A percentile compares a stretch with the other conserved stretches of the same genome.
Evolutionary conservation across 129 eudicot species (phyloP).

Genomic region (Tagetes erecta): DNA sequence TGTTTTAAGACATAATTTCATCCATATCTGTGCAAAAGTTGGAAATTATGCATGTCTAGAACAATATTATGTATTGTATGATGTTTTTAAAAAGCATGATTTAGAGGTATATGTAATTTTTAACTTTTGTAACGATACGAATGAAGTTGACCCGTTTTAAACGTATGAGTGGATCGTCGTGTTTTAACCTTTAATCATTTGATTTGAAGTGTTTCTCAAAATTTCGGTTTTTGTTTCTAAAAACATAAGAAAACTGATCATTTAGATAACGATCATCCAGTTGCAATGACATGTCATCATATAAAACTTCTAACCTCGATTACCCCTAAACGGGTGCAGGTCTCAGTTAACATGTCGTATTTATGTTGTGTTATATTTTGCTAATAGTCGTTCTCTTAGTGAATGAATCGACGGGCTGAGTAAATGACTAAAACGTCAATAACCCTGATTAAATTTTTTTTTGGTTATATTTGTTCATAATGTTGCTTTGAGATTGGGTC

Average conservation of each 20-base stretch:
- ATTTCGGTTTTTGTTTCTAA: too few relatives aligned
- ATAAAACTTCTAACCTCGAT: neutral
- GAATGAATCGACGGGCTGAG: neutral
- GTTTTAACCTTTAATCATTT: constrained; percentile 18
- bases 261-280: neutral
- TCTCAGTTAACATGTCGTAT: neutral
- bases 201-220: too few relatives aligned
- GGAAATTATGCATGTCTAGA: neutral
- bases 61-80: neutral
- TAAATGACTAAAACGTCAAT: neutral
- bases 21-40: neutral
- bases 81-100: neutral
- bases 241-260: too few relatives aligned
- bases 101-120: neutral
- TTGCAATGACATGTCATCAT: neutral
- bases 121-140: neutral
- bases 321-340: neutral
- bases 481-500: constrained; percentile 21
- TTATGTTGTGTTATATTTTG: neutral
- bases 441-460: neutral
- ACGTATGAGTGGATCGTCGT: constrained; percentile 27
- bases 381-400: neutral
- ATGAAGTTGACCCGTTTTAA: neutral
- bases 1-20: constrained; percentile 5
- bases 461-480: neutral